Base-by-base conservation (phyloP, 176 grass and related monocot genomes). In the Luzula sylvatica region DNA sequence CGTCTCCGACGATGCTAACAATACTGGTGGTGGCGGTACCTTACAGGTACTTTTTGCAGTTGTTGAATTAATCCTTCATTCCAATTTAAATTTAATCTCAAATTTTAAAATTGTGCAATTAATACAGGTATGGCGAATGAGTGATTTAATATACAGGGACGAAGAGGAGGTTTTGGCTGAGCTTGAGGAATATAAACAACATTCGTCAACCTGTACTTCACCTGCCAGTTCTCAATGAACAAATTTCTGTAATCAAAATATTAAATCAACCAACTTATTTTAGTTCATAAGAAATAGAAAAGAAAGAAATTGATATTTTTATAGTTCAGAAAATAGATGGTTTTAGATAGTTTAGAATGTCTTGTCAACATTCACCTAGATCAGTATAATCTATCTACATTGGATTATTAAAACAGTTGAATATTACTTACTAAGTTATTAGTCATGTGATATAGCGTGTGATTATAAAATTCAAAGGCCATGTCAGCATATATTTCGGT, bases 111-210 rank as follows among this genome's bases (percentile, higher is more conserved):
- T 11, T 70, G 3, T 27, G 58, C 40, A 12, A 3, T 68, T 50
- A 41, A 23, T 86, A 23, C 59, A 98, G 92, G 86, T 98, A 71
- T 98, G 92, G 92, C 81, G 85, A 26, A 82, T 90, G 67, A 98
- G 71, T 47, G 85, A 98, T 52, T 46, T 86, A 46, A 82, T 96
- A 59, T 90, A 90, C 53, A 87, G 85, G 46, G 71, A 77, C 1
- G 85, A 90, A 61, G 81, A 86, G 2, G 81, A 86, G 53, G 85
- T 86, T 65, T 57, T 89, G 46, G 23, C 71, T n/a, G 92, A 96
- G 42, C 55, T 89, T 66, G 77, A 85, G 61, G 75, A 58, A 23
- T 95, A 82, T 63, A 95, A 86, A 65, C 4, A 78, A 24, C 78
- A 86, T 71, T 43, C 80, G 28, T 45, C 72, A 32, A 65, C 71